Conservation (phyloP, 306 rosid species). For the Dryas octopetala region DNA sequence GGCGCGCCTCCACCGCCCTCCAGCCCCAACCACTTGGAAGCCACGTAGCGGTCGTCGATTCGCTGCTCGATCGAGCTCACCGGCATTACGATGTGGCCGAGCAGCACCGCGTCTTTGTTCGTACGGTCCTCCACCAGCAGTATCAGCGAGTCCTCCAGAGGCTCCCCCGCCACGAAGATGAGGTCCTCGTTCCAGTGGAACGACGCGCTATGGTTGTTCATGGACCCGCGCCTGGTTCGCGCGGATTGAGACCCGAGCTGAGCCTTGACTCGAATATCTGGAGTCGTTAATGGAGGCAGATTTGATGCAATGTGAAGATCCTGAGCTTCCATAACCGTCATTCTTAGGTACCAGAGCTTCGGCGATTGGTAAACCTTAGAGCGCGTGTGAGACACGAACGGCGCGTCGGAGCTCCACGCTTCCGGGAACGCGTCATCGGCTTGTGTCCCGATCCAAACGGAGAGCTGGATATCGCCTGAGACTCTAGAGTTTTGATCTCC, state of each 20-base stretch:
- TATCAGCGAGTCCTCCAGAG: conserved; percentile 74
- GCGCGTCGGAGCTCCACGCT: conserved; percentile 60
- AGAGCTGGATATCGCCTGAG: conserved; percentile 54
- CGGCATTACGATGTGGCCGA: conserved; percentile 69
- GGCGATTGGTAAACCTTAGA: conserved; percentile 65
- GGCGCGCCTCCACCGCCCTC: conserved; percentile 44
- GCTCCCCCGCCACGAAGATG: conserved; percentile 85
- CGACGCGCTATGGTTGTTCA: conserved; percentile 78
- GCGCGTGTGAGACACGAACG: conserved; percentile 47
- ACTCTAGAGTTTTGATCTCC: conserved; percentile 34
- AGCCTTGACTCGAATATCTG: conserved; percentile 69
- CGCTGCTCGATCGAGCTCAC: conserved; percentile 71
- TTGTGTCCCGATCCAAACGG: conserved; percentile 64
- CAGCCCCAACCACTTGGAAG: conserved; percentile 68
- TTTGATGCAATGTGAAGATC: conserved; percentile 64
- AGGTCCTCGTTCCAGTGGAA: conserved; percentile 90
- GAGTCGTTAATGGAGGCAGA: conserved; percentile 84
- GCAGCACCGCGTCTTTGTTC: conserved; percentile 44
- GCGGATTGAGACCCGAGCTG: conserved; percentile 71
- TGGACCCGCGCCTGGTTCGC: conserved; percentile 69
- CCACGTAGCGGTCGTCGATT: conserved; percentile 80
- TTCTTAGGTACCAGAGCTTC: conserved; percentile 56
- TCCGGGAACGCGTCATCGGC: conserved; percentile 56
- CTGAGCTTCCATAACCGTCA: conserved; percentile 52
- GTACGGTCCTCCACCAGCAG: conserved; percentile 79